phyloP scores from a whole-genome alignment of 768 basidiomycete genomes.

The Xanthoconium stramineum region DNA sequence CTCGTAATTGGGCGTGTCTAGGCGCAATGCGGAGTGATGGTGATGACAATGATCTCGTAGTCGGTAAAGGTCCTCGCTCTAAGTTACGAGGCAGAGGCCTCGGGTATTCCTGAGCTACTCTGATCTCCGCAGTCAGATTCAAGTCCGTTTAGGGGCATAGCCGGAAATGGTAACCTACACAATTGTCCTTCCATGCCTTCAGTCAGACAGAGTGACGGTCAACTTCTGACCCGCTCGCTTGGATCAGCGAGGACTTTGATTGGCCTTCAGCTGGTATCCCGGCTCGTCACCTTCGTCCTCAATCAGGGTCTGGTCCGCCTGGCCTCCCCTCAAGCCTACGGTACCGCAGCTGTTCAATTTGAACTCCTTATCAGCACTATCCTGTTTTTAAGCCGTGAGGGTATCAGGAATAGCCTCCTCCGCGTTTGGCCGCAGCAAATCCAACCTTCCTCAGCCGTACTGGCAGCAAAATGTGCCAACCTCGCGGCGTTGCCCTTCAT shows the following conservation, averaged over 20 bases:
- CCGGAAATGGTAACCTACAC: neutral
- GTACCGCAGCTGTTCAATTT: slow-evolving; percentile 91
- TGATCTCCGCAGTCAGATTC: no score
- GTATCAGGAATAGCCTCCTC: slow-evolving; percentile 81
- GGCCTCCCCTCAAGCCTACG: slow-evolving; percentile 80
- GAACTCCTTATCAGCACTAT: slow-evolving; percentile 88
- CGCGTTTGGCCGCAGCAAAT: slow-evolving; percentile 41
- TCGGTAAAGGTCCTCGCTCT: neutral
- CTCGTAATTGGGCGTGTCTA: neutral
- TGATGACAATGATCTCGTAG: neutral
- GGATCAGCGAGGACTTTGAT: slow-evolving; percentile 64
- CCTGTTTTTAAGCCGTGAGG: slow-evolving; percentile 91
- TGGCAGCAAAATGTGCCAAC: slow-evolving; percentile 34
- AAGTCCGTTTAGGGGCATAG: neutral
- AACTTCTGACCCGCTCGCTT: slow-evolving; percentile 31
- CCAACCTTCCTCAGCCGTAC: neutral
- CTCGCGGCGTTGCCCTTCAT: slow-evolving; percentile 63
- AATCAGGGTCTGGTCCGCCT: slow-evolving; percentile 87
- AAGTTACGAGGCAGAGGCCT: neutral
- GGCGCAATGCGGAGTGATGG: slow-evolving; percentile 1
- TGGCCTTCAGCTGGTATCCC: slow-evolving; percentile 79
- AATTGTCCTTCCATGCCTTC: neutral
- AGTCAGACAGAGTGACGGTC: slow-evolving; percentile 2
- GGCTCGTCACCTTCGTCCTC: slow-evolving; percentile 80
- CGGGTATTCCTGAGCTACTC: no score